Evolutionary conservation across 371 early-diverging fungal genomes (phyloP).

Genomic region (Mortierella sp.): DNA sequence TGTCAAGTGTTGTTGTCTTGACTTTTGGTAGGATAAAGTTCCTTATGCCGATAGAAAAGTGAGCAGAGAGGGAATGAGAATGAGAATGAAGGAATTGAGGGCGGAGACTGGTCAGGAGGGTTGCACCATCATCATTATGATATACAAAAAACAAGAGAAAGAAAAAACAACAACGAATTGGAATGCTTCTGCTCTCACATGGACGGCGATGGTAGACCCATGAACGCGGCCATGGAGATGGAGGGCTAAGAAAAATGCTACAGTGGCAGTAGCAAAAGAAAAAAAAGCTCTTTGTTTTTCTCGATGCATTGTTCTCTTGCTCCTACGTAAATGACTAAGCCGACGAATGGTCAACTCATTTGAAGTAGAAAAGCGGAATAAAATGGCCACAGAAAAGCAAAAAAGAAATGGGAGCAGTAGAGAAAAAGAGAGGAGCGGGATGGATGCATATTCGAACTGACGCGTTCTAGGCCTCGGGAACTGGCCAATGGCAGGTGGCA

Average conservation of each 20-base stretch:
- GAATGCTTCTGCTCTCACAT: not conserved
- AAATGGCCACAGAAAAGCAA: not conserved
- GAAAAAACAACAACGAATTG: not conserved
- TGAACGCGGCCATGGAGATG: no score
- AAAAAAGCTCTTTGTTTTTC: not conserved
- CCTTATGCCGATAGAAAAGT: not conserved
- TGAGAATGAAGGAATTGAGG: not conserved
- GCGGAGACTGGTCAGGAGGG: conserved; percentile 7
- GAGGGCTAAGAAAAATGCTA: no score
- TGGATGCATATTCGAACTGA: no score
- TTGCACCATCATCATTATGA: not conserved
- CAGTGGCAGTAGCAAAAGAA: no score
- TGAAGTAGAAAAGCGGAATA: not conserved
- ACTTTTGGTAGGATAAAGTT: not conserved
- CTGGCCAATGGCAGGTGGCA: not conserved
- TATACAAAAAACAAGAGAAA: not conserved
- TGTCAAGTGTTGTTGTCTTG: not conserved
- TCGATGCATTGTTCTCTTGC: not conserved
- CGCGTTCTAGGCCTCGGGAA: not conserved
- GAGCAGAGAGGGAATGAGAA: not conserved
- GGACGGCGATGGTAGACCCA: no score
- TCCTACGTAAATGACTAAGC: not conserved
- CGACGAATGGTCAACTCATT: not conserved
- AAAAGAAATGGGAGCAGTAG: not conserved
- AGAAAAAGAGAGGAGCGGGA: not conserved